Base-by-base conservation (phyloP, 106 monocot species). In the Dactylorhiza incarnata region DNA sequence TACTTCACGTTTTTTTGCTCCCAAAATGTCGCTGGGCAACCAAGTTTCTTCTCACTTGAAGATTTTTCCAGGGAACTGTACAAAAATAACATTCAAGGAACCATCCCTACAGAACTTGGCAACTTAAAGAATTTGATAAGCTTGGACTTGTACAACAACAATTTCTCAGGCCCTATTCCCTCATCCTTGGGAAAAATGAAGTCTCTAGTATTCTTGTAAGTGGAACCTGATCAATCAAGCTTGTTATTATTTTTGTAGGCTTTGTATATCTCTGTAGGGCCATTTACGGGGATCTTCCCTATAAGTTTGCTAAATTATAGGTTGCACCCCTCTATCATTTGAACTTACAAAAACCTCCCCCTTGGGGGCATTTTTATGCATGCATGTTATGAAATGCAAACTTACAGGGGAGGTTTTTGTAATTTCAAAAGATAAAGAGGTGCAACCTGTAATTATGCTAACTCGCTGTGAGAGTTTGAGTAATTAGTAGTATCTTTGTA, bases 71-170 rank as follows among this genome's bases (percentile, higher is more conserved):
- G 95, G 83, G 92, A 95, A 75, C 85, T 92, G 25, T 92, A 92
- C 78, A 92, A 86, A 63, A 95, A 95, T 68, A 88, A 88, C 71
- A 88, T 95, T 81, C 88, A 92, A 79, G 95, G 95, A 20, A 71
- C 84, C 71, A 88, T 95, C 62, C 95, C 92, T 24, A 14, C 86
- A 20, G 92, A 95, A 78, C 71, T 95, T 78, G 95, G 92, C 70
- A 92, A 88, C 73, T 77, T 95, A 70, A 95, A 88, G 82, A 90
- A 80, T 77, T 77, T 95, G 59, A 87, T 95, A 83, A 90, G 92
- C 86, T 85, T 95, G 84, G 95, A 95, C 78, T 88, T 95, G 73
- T 95, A 95, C 74, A 95, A 95, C 75, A 95, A 95, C 78, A 95
- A 95, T 71, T 92, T 95, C 61, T 90, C 95, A 22, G 95, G 95